Percentiles rank a stretch among this genome's conserved stretches.
Evolutionary conservation across 192 early-diverging fungal species (phyloP).

Genomic region (Globomyces pollinis-pini): DNA sequence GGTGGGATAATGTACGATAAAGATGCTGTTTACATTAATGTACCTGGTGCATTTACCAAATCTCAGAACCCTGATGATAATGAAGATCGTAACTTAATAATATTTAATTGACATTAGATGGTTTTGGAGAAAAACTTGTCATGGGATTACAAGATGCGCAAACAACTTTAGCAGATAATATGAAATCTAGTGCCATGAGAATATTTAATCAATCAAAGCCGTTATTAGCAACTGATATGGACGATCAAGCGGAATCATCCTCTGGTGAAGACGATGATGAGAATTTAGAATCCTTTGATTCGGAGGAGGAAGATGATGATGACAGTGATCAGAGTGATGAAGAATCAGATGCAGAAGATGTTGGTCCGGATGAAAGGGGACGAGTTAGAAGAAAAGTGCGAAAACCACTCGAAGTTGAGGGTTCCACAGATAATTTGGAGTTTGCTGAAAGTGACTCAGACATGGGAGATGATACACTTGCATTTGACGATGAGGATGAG

Average conservation of each 20-base stretch:
- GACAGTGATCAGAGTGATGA: slow-evolving; percentile 5
- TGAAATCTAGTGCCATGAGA: slow-evolving; percentile 56
- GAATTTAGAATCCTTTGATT: neutral
- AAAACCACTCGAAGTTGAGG: slow-evolving; percentile 25
- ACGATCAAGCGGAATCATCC: slow-evolving; percentile 31
- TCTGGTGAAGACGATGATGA: slow-evolving; percentile 34
- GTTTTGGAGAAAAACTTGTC: slow-evolving; percentile 86
- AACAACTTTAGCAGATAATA: slow-evolving; percentile 63
- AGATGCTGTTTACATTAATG: slow-evolving; percentile 97
- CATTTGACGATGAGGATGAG: slow-evolving; percentile 26
- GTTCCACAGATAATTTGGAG: slow-evolving; percentile 37
- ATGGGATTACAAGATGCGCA: slow-evolving; percentile 80
- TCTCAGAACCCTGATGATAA: slow-evolving; percentile 40
- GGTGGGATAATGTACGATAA: slow-evolving; percentile 98
- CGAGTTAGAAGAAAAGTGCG: slow-evolving; percentile 5
- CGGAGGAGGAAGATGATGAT: slow-evolving; percentile 41
- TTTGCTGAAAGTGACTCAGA: slow-evolving; percentile 67
- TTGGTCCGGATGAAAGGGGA: slow-evolving; percentile 24
- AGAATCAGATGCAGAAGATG: slow-evolving; percentile 22
- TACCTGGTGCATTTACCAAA: slow-evolving; percentile 75
- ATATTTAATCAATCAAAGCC: slow-evolving; percentile 62
- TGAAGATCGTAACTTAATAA: too few relatives aligned
- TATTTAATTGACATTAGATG: slow-evolving; percentile 49
- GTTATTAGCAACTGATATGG: slow-evolving; percentile 39
- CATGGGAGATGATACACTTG: slow-evolving; percentile 58